Evolutionary conservation across 1,284 basidiomycete species (phyloP), one percentile per base, ranked within the genome.

Genomic region (Microbotryum silenes-acaulis): DNA sequence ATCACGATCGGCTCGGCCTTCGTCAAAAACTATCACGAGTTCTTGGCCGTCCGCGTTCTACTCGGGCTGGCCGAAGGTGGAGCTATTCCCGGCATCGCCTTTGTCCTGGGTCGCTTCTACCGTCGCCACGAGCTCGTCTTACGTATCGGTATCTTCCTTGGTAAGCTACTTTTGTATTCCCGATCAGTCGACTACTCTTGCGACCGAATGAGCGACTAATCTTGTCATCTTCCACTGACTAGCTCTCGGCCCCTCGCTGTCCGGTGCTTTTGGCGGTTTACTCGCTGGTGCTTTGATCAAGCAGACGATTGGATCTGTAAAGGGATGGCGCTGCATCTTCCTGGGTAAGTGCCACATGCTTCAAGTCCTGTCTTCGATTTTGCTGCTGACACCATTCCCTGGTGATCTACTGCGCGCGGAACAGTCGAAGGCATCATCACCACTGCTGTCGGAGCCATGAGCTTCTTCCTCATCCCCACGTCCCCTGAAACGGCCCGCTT

Each of bases 21-120:
- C 55, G 70, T 77, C 37, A 65, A 66, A 44, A 71, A 72, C 58
- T 77, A 74, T 53, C 64, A 61, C 29, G 54, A 70, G 14, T 73
- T 76, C 33, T 65, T 77, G 27, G 74, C 63, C 1, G 72, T 77
- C 1, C 73, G 76, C 1, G 71, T 75, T 51, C 54, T 75, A 1
- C 70, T 77, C 5, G 76, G 76, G 2, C 63, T 75, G 27, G 70
- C 71, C 2, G 76, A 77, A 60, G 76, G 76, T 4, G 74, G 74
- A 18, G 74, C 75, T 57, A 69, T 77, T 9, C 68, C 71, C 10
- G 70, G 76, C 10, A 69, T 76, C 44, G 74, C 72, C 21, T 68
- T 75, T 59, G 65, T 74, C 53, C 56, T 63, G 52, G 60, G 67
- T 51, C 49, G 66, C 53, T 66, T 67, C 68, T 66, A 73, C 63